Percentiles rank a stretch among this genome's conserved stretches.
Conservation (phyloP, 768 basidiomycete species). For the Russula sp. region DNA sequence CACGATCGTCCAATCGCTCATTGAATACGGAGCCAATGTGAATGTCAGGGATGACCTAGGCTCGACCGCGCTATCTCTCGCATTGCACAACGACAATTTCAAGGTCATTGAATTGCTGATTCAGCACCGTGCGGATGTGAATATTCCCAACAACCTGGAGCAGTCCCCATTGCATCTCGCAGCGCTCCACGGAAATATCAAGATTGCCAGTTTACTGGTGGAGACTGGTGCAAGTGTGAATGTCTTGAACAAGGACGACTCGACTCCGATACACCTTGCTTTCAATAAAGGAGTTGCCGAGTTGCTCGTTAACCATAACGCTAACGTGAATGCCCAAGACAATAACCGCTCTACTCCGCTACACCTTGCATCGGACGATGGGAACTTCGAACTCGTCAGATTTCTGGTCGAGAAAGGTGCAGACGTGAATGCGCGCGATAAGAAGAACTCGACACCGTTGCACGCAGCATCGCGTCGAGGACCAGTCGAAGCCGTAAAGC, state of each 20-base stretch:
- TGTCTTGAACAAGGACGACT: background rate
- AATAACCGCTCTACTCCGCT: background rate
- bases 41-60: too few species aligned
- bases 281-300: background rate
- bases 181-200: background rate
- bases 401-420: background rate
- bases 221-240: background rate
- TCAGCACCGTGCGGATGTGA: too few species aligned
- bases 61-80: too few species aligned
- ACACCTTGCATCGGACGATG: slow-evolving; percentile 4
- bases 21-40: too few species aligned
- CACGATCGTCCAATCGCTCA: too few species aligned
- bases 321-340: background rate
- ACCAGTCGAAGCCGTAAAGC: background rate
- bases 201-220: background rate
- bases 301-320: background rate
- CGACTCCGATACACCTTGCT: background rate
- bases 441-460: background rate
- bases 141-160: too few species aligned
- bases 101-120: too few species aligned
- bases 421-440: background rate
- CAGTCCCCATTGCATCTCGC: background rate
- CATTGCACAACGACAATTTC: too few species aligned
- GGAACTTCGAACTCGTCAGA: background rate
- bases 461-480: background rate